phyloP scores from a whole-genome alignment of 176 grass and related monocot species.

The Oryza rufipogon region DNA sequence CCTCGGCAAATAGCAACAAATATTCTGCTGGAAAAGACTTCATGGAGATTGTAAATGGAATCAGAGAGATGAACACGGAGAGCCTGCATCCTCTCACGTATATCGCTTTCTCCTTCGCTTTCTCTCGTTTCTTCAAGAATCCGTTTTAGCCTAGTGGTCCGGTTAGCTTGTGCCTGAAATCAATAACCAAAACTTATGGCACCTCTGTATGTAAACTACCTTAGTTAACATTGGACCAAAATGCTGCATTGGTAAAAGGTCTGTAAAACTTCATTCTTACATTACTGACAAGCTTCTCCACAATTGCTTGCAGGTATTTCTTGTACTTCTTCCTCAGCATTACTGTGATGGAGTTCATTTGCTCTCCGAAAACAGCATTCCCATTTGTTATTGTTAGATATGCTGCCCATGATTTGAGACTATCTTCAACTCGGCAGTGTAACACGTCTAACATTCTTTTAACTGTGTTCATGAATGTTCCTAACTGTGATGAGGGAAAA shows the following conservation, averaged over 20 bases:
- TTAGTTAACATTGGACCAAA: slow-evolving; percentile 13
- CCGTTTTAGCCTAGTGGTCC: slow-evolving; percentile 69
- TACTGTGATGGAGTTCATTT: slow-evolving; percentile 91
- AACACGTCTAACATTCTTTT: slow-evolving; percentile 95
- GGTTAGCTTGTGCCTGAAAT: slow-evolving; percentile 69
- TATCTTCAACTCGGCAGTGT: slow-evolving; percentile 77
- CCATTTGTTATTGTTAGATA: slow-evolving; percentile 72
- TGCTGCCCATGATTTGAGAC: slow-evolving; percentile 77
- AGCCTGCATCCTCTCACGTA: slow-evolving; percentile 81
- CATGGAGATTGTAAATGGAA: slow-evolving; percentile 77
- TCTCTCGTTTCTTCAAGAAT: slow-evolving; percentile 94
- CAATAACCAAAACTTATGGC: slow-evolving; percentile 18
- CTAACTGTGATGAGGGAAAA: slow-evolving; percentile 63
- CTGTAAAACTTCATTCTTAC: slow-evolving; percentile 50
- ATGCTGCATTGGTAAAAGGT: neutral
- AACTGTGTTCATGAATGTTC: slow-evolving; percentile 89
- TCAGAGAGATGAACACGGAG: slow-evolving; percentile 72
- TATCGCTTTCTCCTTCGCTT: slow-evolving; percentile 74
- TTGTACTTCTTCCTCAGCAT: slow-evolving; percentile 91
- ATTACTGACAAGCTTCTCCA: slow-evolving; percentile 81
- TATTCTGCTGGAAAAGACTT: slow-evolving; percentile 82
- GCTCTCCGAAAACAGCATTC: slow-evolving; percentile 73
- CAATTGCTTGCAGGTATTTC: slow-evolving; percentile 83
- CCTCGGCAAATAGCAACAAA: slow-evolving; percentile 89
- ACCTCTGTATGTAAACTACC: neutral